A percentile compares a stretch with the other conserved stretches of the same genome.
These are phyloP conservation scores for Mycogone perniciosa DNA, from an alignment of 2,329 filamentous ascomycete species.

Conservation along the genomic window DNA sequence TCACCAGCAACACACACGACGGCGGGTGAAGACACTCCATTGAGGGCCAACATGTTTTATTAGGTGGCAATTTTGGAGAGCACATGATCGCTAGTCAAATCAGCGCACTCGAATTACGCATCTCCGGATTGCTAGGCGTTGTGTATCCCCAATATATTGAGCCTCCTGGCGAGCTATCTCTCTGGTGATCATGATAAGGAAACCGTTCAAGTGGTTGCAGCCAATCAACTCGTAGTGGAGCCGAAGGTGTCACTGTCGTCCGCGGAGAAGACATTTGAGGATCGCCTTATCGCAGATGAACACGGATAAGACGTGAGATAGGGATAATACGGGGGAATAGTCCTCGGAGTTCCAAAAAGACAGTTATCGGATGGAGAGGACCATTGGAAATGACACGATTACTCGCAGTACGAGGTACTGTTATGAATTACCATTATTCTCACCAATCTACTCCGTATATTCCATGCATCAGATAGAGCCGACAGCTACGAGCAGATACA, in stretches of 20 bases:
- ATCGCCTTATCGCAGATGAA: neutral
- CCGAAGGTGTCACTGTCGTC: neutral
- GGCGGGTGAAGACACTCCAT: too few relatives aligned
- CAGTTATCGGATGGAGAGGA: too few relatives aligned
- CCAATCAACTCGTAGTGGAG: neutral
- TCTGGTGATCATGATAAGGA: neutral
- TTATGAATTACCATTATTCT: too few relatives aligned
- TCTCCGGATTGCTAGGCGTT: neutral
- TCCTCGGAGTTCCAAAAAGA: neutral
- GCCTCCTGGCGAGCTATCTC: neutral
- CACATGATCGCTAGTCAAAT: too few relatives aligned
- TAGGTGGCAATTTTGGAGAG: too few relatives aligned
- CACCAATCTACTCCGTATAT: too few relatives aligned
- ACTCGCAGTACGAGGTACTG: too few relatives aligned
- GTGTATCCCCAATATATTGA: neutral
- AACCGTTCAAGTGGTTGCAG: neutral
- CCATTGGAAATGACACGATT: too few relatives aligned
- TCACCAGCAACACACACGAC: neutral
- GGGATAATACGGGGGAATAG: neutral
- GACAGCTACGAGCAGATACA: too few relatives aligned
- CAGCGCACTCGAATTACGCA: neutral
- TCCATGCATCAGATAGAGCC: too few relatives aligned
- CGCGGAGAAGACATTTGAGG: neutral
- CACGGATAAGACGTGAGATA: neutral
- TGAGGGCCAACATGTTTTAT: too few relatives aligned